Base-by-base conservation (phyloP, 805 yeast genomes). In the Jamesozyma piceae region DNA sequence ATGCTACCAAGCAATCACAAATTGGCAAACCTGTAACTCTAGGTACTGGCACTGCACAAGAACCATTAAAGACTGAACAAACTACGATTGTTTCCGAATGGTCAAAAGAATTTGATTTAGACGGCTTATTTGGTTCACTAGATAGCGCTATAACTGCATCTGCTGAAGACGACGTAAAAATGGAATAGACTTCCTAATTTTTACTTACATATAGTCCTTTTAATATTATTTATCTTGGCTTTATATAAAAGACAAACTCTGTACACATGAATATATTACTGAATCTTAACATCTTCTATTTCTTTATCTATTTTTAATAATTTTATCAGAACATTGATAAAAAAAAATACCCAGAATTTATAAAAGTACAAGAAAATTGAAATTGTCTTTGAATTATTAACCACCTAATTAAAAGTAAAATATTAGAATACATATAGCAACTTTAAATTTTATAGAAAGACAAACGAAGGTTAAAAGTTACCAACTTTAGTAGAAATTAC, bases 81-180 rank as follows among this genome's bases (percentile, higher is more conserved):
- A 82, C 90, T 29, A 78, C 86, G 11, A 75, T 92, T 55, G 98
- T 92, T n/a, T 66, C 73, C 14, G 74, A 77, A 53, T 92, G 97
- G 97, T 80, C 97, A 18, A 75, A 86, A 63, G 98, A 89, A 66
- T 89, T 92, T 61, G 95, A 88, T 64, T 71, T 92, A 52, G 96
- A 86, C 61, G 86, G 84, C 3, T 71, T 89, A 49, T 80, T 89
- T 44, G 65, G 70, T 10, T 53, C 68, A 35, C 46, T 68, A 32
- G 72, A 68, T 43, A 55, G 52, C 34, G 61, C 57, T n/a, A 58
- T 62, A 36, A 50, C 50, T 20, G 50, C 49, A 8, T 49, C 57
- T 14, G 52, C 50, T n/a, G 56, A 54, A 17, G 53, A 47, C 21
- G 55, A 52, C 35, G 42, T 43, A 14, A 37, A 45, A 18, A 44